phyloP scores from a whole-genome alignment of 208 protist genomes.

The Trichomonas vaginalis region DNA sequence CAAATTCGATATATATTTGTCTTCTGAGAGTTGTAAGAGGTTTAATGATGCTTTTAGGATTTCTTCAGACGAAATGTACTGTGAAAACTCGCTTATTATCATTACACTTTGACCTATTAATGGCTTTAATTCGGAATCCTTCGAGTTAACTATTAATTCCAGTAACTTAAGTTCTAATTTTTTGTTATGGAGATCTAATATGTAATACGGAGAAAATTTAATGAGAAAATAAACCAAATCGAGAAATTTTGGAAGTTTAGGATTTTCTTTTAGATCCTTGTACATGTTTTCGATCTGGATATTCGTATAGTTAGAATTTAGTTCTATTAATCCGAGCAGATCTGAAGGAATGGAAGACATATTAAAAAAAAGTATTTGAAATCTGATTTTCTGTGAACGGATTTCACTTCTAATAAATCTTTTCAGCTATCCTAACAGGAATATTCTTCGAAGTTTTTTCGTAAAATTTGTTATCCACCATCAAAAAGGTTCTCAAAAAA shows the following conservation, averaged over 20 bases:
- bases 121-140: not conserved
- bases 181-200: not conserved
- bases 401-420: no score
- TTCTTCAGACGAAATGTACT: not conserved
- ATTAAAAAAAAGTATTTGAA: not conserved
- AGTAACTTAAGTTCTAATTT: not conserved
- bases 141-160: not conserved
- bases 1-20: not conserved
- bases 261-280: not conserved
- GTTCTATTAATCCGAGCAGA: not conserved
- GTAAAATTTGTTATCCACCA: no score
- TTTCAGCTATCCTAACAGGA: no score
- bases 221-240: not conserved
- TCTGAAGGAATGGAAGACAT: not conserved
- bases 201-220: not conserved
- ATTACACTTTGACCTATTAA: not conserved
- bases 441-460: no score
- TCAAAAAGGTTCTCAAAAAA: no score
- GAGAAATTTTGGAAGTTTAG: not conserved
- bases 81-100: not conserved
- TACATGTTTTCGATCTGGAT: not conserved
- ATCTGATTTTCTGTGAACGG: not conserved
- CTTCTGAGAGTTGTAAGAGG: not conserved
- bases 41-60: not conserved
- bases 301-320: not conserved